Evolutionary conservation across 2,329 filamentous ascomycete genomes (phyloP).

Genomic region (Botrytis pseudocinerea): DNA sequence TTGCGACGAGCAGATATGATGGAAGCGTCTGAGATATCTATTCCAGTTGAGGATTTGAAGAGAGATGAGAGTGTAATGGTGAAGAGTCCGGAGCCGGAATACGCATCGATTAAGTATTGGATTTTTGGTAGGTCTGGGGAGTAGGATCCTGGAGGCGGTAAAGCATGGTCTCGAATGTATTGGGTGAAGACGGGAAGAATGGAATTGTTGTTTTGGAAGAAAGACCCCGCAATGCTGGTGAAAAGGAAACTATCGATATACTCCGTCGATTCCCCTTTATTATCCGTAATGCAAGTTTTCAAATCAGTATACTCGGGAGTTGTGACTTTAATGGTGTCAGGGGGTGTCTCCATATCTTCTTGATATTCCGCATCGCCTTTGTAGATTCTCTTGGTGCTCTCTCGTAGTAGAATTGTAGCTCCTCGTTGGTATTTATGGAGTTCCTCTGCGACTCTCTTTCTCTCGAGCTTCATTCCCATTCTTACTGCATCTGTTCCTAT

Average conservation of each 20-base stretch:
- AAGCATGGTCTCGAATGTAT: slow-evolving; percentile 79
- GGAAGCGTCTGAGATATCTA: slow-evolving; percentile 80
- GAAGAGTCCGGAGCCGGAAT: slow-evolving; percentile 96
- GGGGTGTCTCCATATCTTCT: slow-evolving; percentile 37
- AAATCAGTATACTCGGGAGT: slow-evolving; percentile 64
- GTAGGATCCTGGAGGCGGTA: slow-evolving; percentile 50
- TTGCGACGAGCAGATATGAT: slow-evolving; percentile 80
- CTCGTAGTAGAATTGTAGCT: slow-evolving; percentile 84
- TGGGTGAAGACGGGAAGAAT: slow-evolving; percentile 85
- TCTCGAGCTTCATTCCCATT: slow-evolving; percentile 74
- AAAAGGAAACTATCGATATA: slow-evolving; percentile 82
- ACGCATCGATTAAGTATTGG: slow-evolving; percentile 92
- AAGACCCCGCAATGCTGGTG: slow-evolving; percentile 86
- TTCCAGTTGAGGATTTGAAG: slow-evolving; percentile 82
- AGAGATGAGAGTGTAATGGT: slow-evolving; percentile 86
- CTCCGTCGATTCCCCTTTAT: slow-evolving; percentile 79
- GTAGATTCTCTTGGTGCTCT: slow-evolving; percentile 71
- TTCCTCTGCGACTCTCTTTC: slow-evolving; percentile 71
- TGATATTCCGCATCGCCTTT: slow-evolving; percentile 45
- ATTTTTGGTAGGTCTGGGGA: slow-evolving; percentile 49
- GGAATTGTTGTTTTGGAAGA: slow-evolving; percentile 99
- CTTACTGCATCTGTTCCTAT: slow-evolving; percentile 87
- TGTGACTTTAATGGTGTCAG: slow-evolving; percentile 36
- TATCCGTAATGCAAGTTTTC: slow-evolving; percentile 87
- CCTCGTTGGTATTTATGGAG: slow-evolving; percentile 73